Evolutionary conservation across 2,329 filamentous ascomycete genomes (phyloP), one percentile per base, ranked within the genome.

Genomic region (Thielaviopsis cerberus): DNA sequence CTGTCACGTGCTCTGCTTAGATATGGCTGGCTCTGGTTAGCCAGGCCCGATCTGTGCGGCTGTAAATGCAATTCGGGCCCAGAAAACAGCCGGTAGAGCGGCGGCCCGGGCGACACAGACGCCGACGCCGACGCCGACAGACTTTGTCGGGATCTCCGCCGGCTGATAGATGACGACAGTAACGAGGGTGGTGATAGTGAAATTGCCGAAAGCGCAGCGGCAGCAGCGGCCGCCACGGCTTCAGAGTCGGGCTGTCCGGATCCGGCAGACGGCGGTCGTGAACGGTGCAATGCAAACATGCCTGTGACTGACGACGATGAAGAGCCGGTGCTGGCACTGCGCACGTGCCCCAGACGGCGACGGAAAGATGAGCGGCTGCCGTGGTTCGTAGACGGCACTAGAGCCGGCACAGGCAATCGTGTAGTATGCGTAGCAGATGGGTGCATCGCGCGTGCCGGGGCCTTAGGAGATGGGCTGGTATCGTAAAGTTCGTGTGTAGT

Each of bases 271-370:
- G 37, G 37, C 37, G 37, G 20, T 17, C 37, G 17, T 17, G 11
- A 4, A 17, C 37, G 37, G 17, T 45, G 37, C 3, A 17, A 45
- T n/a, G 11, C 15, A 8, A 45, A 45, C 15, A 45, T 15, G 8
- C 11, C 17, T n/a, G n/a, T n/a, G n/a, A n/a, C n/a, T n/a, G 30
- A 37, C 17, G 30, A 4, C 11, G 30, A 37, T 5, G 37, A 17
- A 20, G 37, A 53, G 13, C 51, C 54, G 51, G 57, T 55, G 7
- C 57, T 53, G 54, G 57, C 57, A 22, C 53, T 59, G 50, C 57
- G 52, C 20, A 51, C 22, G 45, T 59, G 57, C 53, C 45, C 54
- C 5, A 59, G 45, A 24, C 48, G 52, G n/a, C 53, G 52, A 23
- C 53, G 57, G 11, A 59, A 50, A 15, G 51, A 53, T 20, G 57